phyloP scores from a whole-genome alignment of 2,329 filamentous ascomycete species.

The Tolypocladium ovalisporum region DNA sequence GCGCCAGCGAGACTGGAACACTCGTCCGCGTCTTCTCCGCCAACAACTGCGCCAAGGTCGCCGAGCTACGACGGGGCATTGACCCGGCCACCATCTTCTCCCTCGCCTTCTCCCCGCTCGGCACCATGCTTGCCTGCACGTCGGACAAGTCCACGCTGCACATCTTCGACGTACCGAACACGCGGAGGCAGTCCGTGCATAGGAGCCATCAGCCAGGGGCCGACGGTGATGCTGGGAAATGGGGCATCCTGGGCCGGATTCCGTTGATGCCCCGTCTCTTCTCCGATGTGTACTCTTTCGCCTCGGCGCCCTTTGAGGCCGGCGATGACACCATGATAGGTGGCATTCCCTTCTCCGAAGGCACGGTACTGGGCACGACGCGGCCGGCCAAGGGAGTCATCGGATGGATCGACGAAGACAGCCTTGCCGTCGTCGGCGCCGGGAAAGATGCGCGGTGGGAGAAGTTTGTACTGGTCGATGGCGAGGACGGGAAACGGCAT shows the following conservation, averaged over 20 bases:
- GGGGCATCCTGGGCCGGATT: slow-evolving; percentile 74
- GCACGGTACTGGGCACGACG: slow-evolving; percentile 36
- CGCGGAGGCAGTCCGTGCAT: slow-evolving; percentile 26
- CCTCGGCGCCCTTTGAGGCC: slow-evolving; percentile 70
- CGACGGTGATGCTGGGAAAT: slow-evolving; percentile 56
- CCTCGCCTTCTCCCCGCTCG: slow-evolving; percentile 75
- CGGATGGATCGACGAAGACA: slow-evolving; percentile 70
- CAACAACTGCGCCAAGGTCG: slow-evolving; percentile 65
- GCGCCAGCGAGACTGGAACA: slow-evolving; percentile 84
- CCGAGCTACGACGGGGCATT: slow-evolving; percentile 78
- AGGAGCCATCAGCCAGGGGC: slow-evolving; percentile 17
- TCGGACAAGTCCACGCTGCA: slow-evolving; percentile 96
- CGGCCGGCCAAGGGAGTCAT: slow-evolving; percentile 71
- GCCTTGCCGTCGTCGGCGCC: slow-evolving; percentile 65
- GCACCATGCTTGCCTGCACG: slow-evolving; percentile 73
- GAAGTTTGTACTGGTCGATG: slow-evolving; percentile 64
- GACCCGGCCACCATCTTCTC: slow-evolving; percentile 83
- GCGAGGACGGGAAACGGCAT: slow-evolving; percentile 54
- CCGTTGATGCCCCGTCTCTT: slow-evolving; percentile 80
- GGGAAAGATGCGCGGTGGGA: slow-evolving; percentile 80
- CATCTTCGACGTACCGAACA: slow-evolving; percentile 73
- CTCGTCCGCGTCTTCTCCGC: slow-evolving; percentile 80
- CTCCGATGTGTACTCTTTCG: slow-evolving; percentile 80
- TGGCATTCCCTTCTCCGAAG: slow-evolving; percentile 30
- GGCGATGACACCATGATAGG: slow-evolving; percentile 56